Conservation (phyloP, 2,329 filamentous ascomycete genomes). For the Cylindrodendrum hubeiense region DNA sequence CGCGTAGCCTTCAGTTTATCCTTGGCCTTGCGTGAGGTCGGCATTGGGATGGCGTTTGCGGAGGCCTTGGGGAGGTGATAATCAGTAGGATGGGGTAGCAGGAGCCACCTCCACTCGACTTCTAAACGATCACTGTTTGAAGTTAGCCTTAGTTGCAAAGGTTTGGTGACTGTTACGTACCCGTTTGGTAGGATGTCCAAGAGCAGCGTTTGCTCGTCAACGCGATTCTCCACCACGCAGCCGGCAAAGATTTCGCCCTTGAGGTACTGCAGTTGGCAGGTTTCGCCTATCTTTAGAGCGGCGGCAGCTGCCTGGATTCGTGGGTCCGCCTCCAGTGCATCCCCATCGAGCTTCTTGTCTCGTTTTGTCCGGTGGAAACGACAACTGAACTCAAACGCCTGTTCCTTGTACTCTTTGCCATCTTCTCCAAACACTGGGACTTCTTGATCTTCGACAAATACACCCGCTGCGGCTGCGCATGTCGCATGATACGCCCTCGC, state of each 20-base stretch:
- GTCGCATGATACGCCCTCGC: constrained; percentile 94
- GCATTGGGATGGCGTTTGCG: constrained; percentile 77
- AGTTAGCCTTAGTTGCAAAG: constrained; percentile 52
- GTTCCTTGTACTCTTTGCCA: constrained; percentile 91
- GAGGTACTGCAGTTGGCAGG: constrained; percentile 88
- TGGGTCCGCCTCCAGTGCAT: constrained; percentile 77
- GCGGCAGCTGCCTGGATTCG: constrained; percentile 77
- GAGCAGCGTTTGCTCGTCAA: constrained; percentile 79
- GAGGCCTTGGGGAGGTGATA: constrained; percentile 82
- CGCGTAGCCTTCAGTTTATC: constrained; percentile 77
- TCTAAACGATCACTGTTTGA: constrained; percentile 76
- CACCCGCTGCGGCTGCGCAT: constrained; percentile 91
- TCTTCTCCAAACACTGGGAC: constrained; percentile 91
- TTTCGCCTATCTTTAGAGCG: constrained; percentile 76
- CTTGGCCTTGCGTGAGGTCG: constrained; percentile 71
- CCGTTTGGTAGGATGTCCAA: constrained; percentile 88
- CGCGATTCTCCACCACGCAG: constrained; percentile 85
- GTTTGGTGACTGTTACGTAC: constrained; percentile 62
- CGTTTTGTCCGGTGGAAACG: constrained; percentile 93
- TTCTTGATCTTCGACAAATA: constrained; percentile 88
- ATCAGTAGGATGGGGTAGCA: constrained; percentile 78
- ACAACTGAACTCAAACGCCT: constrained; percentile 93
- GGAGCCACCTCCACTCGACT: constrained; percentile 86
- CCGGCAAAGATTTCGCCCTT: constrained; percentile 92
- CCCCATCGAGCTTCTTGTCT: constrained; percentile 78